Evolutionary conservation across 371 early-diverging fungal genomes (phyloP), one percentile per base, ranked within the genome.

Genomic region (Apophysomyces ossiformis): DNA sequence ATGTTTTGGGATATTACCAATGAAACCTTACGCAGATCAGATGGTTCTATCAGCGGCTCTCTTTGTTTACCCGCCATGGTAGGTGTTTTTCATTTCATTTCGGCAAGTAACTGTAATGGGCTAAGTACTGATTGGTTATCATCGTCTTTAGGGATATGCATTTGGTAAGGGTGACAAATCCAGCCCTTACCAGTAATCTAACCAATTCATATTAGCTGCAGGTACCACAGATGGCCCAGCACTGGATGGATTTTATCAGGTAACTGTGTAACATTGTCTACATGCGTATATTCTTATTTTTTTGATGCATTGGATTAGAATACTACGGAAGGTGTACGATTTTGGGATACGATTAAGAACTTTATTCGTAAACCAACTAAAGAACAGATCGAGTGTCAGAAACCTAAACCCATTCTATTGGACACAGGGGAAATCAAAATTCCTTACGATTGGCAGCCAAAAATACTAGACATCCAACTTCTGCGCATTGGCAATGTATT

Each of bases 181-280:
- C 13, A 5, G 21, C n/a, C 54, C 16, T 11, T 50, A 18, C 26
- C 11, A 9, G 54, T 32, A 21, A 16, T 4, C 21, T 50, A 41
- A 13, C 41, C 11, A 9, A 50, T 50, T 5, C 8, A 21, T 26
- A 57, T 8, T 82, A 76, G 83, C 85, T 66, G 89, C 89, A 37
- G 91, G 90, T 39, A 90, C 91, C 18, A 89, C 88, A 7, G 91
- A 90, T 76, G 84, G 80, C 9, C 84, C 84, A 11, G 84, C 78
- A 5, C 38, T 75, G 1, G 64, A 68, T 46, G 75, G 82, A 26
- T 78, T 84, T 57, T 74, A 77, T 57, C 84, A 84, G 68, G 78
- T 74, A 57, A 5, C 8, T 41, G 41, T 63, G 37, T 18, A 60
- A 26, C 62, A 13, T 61, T 26, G 7, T 18, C 35, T 26, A n/a